phyloP scores from a whole-genome alignment of 2,329 filamentous ascomycete genomes.

The Sporothrix inflata region DNA sequence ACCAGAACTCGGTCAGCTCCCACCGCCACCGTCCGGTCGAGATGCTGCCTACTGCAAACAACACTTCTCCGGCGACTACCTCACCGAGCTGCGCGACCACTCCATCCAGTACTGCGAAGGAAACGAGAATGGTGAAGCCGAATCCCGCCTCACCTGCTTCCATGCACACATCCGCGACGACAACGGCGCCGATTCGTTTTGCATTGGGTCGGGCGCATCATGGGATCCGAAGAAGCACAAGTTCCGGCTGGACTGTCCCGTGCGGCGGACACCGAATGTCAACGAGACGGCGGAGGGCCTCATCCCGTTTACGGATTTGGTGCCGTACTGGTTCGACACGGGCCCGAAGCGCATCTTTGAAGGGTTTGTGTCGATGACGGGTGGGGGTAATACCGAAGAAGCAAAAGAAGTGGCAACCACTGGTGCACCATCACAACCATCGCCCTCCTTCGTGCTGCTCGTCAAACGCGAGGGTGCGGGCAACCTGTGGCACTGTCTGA shows the following conservation, averaged over 20 bases:
- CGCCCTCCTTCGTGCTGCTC: conserved; percentile 26
- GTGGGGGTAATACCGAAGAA: not conserved
- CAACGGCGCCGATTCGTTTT: conserved; percentile 31
- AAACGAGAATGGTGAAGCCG: not conserved
- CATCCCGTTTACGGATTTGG: conserved; percentile 20
- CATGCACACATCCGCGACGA: conserved; percentile 31
- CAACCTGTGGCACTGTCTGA: conserved; percentile 34
- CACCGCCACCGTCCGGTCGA: not conserved
- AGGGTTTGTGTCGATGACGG: conserved; percentile 12
- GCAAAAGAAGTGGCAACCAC: not conserved
- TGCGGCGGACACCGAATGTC: not conserved
- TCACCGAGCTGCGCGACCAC: conserved; percentile 30
- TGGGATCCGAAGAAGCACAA: not conserved
- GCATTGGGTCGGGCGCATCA: conserved; percentile 16
- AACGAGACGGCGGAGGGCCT: conserved; percentile 28
- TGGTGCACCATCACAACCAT: not conserved
- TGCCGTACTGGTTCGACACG: conserved; percentile 32
- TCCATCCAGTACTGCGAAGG: conserved; percentile 32
- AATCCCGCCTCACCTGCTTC: conserved; percentile 32
- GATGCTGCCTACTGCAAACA: conserved; percentile 25
- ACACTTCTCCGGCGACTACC: conserved; percentile 27
- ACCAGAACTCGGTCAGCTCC: conserved; percentile 2
- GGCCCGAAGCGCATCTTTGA: conserved; percentile 29
- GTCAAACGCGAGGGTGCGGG: conserved; percentile 32
- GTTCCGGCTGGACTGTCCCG: conserved; percentile 29